Evolutionary conservation across 2,329 filamentous ascomycete genomes (phyloP).

Genomic region (Nemania abortiva): DNA sequence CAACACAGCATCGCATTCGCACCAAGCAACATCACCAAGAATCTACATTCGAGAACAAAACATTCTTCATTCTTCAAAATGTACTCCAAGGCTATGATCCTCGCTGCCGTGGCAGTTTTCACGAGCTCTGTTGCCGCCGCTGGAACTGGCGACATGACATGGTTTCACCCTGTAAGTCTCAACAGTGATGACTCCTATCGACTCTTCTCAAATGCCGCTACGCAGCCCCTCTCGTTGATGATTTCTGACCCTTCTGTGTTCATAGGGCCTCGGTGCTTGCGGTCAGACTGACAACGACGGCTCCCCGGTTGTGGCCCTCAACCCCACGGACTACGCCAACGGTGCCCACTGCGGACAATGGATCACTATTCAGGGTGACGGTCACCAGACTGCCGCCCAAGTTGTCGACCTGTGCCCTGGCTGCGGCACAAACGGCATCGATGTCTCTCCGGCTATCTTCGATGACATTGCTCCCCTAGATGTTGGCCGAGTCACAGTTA

Average conservation of each 20-base stretch:
- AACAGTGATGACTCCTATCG: background rate
- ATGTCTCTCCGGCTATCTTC: constrained; percentile 38
- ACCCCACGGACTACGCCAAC: constrained; percentile 34
- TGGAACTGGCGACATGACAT: constrained; percentile 32
- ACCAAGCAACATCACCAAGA: constrained; percentile 12
- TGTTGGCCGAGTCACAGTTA: constrained; percentile 30
- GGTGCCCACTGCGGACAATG: constrained; percentile 38
- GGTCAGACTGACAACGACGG: constrained; percentile 27
- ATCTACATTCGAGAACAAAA: background rate
- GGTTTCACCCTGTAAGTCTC: constrained; percentile 34
- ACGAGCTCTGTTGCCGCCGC: constrained; percentile 28
- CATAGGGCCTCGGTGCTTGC: constrained; percentile 38
- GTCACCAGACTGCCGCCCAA: constrained; percentile 27
- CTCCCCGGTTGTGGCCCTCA: constrained; percentile 36
- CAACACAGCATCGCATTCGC: constrained; percentile 13
- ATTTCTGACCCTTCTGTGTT: constrained; percentile 12
- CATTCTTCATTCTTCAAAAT: constrained; percentile 7
- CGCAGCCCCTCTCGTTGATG: too few relatives aligned
- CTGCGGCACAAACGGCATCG: constrained; percentile 32
- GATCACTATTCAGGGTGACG: constrained; percentile 39
- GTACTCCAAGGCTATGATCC: constrained; percentile 26
- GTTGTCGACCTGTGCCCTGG: constrained; percentile 39
- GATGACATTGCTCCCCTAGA: constrained; percentile 34
- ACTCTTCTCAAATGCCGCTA: background rate
- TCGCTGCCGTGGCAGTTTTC: constrained; percentile 34